Conservation (phyloP, 306 rosid genomes). For the Delonix regia region DNA sequence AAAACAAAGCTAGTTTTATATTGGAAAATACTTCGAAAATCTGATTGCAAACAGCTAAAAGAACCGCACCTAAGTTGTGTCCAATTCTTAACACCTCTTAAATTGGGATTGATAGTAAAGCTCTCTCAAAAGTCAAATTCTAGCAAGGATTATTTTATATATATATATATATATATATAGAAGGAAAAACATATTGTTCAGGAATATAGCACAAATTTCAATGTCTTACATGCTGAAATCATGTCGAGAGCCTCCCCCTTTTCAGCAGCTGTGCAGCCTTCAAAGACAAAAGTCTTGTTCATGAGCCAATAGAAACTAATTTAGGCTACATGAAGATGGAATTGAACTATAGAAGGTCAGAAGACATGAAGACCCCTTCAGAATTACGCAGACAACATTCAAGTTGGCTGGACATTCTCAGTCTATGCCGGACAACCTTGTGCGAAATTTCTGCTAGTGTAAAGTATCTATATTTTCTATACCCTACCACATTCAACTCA, state of each 20-base stretch:
- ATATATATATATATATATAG: too few relatives aligned
- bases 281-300: not conserved
- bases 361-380: not conserved
- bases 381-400: not conserved
- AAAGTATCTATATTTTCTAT: too few relatives aligned
- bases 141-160: too few relatives aligned
- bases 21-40: too few relatives aligned
- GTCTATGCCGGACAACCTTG: not conserved
- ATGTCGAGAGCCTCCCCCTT: not conserved
- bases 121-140: too few relatives aligned
- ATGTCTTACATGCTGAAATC: not conserved
- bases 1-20: too few relatives aligned
- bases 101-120: too few relatives aligned
- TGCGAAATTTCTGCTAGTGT: not conserved
- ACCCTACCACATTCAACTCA: not conserved
- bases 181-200: not conserved
- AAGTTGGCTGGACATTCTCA: not conserved
- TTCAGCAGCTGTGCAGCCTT: not conserved
- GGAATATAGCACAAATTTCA: too few relatives aligned
- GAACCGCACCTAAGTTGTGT: too few relatives aligned
- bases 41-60: too few relatives aligned
- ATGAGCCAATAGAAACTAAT: not conserved
- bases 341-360: not conserved
- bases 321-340: not conserved
- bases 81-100: too few relatives aligned